These are phyloP conservation scores for Herpetomonas tarakana DNA, from an alignment of 208 protist genomes.

Conservation along the genomic window DNA sequence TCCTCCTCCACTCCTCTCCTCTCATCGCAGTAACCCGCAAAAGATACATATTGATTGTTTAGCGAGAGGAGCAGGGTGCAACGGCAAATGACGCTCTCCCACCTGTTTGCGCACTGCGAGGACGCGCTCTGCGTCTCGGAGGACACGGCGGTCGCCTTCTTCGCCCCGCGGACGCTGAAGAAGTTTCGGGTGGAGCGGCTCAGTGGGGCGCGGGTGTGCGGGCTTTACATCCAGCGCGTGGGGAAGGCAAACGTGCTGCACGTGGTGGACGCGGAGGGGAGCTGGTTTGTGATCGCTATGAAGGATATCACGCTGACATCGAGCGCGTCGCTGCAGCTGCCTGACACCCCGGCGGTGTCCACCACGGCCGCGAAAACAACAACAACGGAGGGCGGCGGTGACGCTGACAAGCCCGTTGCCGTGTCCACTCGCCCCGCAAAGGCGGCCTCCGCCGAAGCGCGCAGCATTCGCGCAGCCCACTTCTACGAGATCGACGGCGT, in stretches of 20 bases:
- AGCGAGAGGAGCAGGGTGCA: too few species aligned
- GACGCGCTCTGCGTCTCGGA: slow-evolving; percentile 80
- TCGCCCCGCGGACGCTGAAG: slow-evolving; percentile 68
- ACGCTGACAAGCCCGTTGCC: slow-evolving; percentile 20
- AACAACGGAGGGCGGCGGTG: neutral
- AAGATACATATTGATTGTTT: too few species aligned
- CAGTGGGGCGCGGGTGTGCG: slow-evolving; percentile 59
- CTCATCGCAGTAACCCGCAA: too few species aligned
- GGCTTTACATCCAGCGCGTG: slow-evolving; percentile 34
- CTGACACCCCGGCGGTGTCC: neutral
- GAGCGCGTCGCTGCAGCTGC: slow-evolving; percentile 30
- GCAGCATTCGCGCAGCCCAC: slow-evolving; percentile 17
- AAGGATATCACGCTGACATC: slow-evolving; percentile 30
- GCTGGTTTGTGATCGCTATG: slow-evolving; percentile 59
- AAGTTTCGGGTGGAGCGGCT: slow-evolving; percentile 86
- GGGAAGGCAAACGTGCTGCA: slow-evolving; percentile 41
- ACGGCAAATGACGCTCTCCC: slow-evolving; percentile 34
- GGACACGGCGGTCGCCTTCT: slow-evolving; percentile 76
- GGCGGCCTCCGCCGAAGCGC: neutral
- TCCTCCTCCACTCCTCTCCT: too few species aligned
- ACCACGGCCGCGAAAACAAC: neutral
- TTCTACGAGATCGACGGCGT: slow-evolving; percentile 42
- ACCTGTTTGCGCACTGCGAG: slow-evolving; percentile 64
- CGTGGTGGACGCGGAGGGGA: slow-evolving; percentile 71
- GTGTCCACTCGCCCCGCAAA: neutral